Percentiles rank a stretch among this genome's conserved stretches.
These are phyloP conservation scores for Metroxylon sagu DNA, from an alignment of 176 grass and related monocot genomes.

Conservation along the genomic window DNA sequence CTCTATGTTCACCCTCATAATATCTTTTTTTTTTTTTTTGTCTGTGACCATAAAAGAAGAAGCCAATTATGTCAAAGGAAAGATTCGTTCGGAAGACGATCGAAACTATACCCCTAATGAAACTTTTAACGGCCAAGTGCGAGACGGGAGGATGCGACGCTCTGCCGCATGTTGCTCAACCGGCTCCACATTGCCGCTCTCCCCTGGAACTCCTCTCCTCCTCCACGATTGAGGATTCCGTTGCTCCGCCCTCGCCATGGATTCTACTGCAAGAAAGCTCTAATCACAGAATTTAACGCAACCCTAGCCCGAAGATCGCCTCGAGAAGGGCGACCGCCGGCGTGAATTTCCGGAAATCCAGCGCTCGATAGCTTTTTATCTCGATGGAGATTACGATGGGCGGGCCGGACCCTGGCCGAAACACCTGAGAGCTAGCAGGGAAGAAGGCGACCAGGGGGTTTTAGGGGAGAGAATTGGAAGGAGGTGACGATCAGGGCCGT, in stretches of 20 bases:
- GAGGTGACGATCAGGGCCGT: too few species aligned
- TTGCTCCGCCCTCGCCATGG: conserved; percentile 9
- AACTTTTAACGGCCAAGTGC: conserved; percentile 67
- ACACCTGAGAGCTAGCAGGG: too few species aligned
- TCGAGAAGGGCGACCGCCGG: too few species aligned
- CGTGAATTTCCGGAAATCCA: too few species aligned
- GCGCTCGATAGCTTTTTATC: too few species aligned
- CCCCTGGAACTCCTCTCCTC: neutral
- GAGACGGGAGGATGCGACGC: conserved; percentile 64
- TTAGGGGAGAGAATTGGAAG: too few species aligned
- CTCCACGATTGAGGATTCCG: neutral
- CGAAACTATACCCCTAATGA: conserved; percentile 50
- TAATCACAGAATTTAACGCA: too few species aligned
- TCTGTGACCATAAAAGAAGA: conserved; percentile 30
- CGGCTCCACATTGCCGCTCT: neutral
- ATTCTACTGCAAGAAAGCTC: too few species aligned
- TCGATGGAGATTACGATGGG: too few species aligned
- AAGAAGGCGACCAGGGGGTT: too few species aligned
- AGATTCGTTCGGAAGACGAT: neutral
- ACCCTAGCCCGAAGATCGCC: too few species aligned
- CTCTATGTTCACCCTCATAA: conserved; percentile 38
- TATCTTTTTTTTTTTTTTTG: conserved; percentile 68
- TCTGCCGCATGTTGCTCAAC: conserved; percentile 25
- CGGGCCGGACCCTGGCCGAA: too few species aligned
- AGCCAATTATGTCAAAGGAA: neutral